A percentile compares a stretch with the other conserved stretches of the same genome.
phyloP scores from a whole-genome alignment of 257 asterid genomes.

The Ehretia macrophylla region DNA sequence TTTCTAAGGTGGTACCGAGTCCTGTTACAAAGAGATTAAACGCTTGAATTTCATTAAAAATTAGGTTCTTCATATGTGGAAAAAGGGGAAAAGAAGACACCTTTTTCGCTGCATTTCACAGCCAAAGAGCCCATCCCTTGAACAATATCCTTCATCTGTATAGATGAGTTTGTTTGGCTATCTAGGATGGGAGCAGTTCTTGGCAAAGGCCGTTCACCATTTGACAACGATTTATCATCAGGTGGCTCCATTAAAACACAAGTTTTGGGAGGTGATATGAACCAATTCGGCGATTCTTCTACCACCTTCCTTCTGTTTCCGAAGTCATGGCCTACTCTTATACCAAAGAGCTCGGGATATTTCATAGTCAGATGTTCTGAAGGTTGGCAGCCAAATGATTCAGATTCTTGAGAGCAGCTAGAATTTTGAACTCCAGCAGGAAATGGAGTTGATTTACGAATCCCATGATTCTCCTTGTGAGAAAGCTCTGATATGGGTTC shows the following conservation, averaged over 20 bases:
- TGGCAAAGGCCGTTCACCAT: slow-evolving; percentile 19
- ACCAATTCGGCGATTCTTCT: slow-evolving; percentile 69
- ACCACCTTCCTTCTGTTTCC: slow-evolving; percentile 33
- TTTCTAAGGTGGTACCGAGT: slow-evolving; percentile 22
- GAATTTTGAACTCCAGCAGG: slow-evolving; percentile 31
- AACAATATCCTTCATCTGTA: slow-evolving; percentile 14
- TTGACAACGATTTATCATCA: slow-evolving; percentile 30
- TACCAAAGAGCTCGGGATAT: slow-evolving; percentile 69
- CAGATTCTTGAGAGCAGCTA: slow-evolving; percentile 47
- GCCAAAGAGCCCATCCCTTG: slow-evolving; percentile 19
- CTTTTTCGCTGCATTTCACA: slow-evolving; percentile 25
- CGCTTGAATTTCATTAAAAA: slow-evolving; percentile 3
- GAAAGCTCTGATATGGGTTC: slow-evolving; percentile 61
- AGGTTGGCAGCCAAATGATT: slow-evolving; percentile 40
- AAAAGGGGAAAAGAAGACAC: slow-evolving; percentile 17
- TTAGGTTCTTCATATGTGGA: neutral
- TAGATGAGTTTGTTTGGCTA: slow-evolving; percentile 10
- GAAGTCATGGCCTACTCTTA: slow-evolving; percentile 28
- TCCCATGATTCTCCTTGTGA: slow-evolving; percentile 33
- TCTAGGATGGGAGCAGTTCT: slow-evolving; percentile 10
- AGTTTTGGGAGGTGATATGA: slow-evolving; percentile 85
- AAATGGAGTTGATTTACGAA: slow-evolving; percentile 56
- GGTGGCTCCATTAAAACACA: slow-evolving; percentile 75
- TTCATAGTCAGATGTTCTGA: slow-evolving; percentile 40
- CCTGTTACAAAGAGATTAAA: slow-evolving; percentile 25